Evolutionary conservation across 2,329 filamentous ascomycete genomes (phyloP).

Genomic region (Xylariaceae sp.): DNA sequence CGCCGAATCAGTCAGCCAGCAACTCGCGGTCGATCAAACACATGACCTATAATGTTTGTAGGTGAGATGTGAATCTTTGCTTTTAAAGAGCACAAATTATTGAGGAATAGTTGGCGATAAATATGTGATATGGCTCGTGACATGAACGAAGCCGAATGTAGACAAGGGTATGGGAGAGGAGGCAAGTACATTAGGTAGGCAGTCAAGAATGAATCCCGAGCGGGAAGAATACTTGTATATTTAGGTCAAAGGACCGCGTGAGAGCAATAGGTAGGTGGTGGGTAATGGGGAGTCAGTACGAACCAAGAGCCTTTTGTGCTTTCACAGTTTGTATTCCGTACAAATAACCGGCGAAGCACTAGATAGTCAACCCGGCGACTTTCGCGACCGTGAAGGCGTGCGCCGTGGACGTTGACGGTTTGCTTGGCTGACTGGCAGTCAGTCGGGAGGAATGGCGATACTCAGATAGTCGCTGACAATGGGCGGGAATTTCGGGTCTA

Average conservation of each 20-base stretch:
- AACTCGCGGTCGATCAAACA: background rate
- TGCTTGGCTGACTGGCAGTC: background rate
- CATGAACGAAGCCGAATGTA: background rate
- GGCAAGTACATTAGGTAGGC: too few species aligned
- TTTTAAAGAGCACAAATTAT: background rate
- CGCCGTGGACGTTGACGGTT: background rate
- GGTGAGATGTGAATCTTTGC: background rate
- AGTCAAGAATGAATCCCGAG: too few species aligned
- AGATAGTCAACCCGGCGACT: background rate
- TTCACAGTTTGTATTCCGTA: background rate
- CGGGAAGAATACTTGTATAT: too few species aligned
- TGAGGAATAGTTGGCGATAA: too few species aligned
- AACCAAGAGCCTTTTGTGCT: background rate
- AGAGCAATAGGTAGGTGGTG: too few species aligned
- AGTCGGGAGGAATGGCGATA: background rate
- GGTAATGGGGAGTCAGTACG: background rate
- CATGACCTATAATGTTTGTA: background rate
- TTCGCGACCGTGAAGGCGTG: background rate
- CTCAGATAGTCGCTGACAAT: background rate
- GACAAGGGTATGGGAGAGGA: too few species aligned
- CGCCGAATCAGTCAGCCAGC: constrained; percentile 3
- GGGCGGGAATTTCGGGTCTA: background rate
- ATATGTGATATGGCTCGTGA: background rate
- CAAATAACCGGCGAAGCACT: background rate
- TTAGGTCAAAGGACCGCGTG: too few species aligned